Base-by-base conservation (phyloP, 148 eudicot genomes). In the Nepenthes mirabilis region DNA sequence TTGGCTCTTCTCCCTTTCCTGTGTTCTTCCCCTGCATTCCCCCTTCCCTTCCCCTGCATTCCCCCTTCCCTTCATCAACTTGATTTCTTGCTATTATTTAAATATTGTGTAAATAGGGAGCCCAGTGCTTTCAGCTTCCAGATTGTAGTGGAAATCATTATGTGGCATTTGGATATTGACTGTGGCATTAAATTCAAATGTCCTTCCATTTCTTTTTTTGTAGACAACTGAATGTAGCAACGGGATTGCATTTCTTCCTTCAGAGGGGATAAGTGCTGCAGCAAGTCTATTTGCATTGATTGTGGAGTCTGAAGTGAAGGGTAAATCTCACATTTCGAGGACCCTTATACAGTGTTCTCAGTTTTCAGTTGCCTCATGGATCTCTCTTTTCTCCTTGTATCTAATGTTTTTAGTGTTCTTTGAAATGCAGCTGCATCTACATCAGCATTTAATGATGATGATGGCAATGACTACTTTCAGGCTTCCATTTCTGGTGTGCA, bases 251-350 rank as follows among this genome's bases (percentile, higher is more conserved):
- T 53, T 58, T 43, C 79, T 91, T 64, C 95, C 97, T 56, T 34
- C 73, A 51, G 99, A 94, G 76, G 96, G 90, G 57, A 78, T 77
- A 63, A 81, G 69, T 70, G 91, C 95, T 68, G 86, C 91, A 11
- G 89, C 91, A 62, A 73, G 72, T 81, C 76, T 94, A 47, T 94
- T 89, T 72, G 65, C 81, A 23, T 69, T 86, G 70, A 86, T 94
- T 67, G 97, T 86, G 60, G 95, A 94, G 72, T 82, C 84, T 72
- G 97, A 94, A 70, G 53, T 94, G 59, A 94, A 81, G 69, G 88
- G 99, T 93, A 33, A 32, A 34, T 55, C 11, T 2, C 36, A 11
- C 10, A 55, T 34, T 7, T 34, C 13, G 37, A 55, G 33, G 2
- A n/a, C 8, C 56, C 48, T 47, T 43, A 45, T 63, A 11, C 43